Percentiles rank a stretch among this genome's conserved stretches.
Evolutionary conservation across 2,329 filamentous ascomycete species (phyloP).

Genomic region (Talaromyces sp.): DNA sequence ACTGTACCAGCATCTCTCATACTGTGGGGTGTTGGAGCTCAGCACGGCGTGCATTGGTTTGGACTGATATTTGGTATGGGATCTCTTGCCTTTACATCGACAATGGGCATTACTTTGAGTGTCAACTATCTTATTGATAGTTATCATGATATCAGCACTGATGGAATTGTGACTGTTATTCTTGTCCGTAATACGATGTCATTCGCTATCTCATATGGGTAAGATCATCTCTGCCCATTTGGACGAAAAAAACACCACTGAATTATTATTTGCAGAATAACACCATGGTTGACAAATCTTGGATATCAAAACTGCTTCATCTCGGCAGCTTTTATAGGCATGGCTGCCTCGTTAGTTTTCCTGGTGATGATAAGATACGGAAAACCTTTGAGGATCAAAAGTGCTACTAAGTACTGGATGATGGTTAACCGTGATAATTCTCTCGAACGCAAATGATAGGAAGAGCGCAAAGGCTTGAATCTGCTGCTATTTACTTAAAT

Average conservation of each 20-base stretch:
- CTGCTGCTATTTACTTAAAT: background rate
- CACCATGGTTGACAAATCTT: constrained; percentile 44
- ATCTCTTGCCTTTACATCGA: constrained; percentile 39
- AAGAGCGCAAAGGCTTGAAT: background rate
- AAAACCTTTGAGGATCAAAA: constrained; percentile 34
- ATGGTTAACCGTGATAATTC: constrained; percentile 30
- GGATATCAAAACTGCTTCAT: constrained; percentile 49
- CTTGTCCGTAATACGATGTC: constrained; percentile 49
- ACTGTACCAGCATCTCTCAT: constrained; percentile 34
- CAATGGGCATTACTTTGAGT: constrained; percentile 37
- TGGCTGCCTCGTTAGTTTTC: constrained; percentile 37
- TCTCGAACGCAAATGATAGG: background rate
- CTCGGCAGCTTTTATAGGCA: constrained; percentile 37
- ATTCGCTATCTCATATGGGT: constrained; percentile 46
- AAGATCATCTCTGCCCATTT: constrained; percentile 13
- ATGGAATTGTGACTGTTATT: constrained; percentile 44
- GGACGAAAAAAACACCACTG: background rate
- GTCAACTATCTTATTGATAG: constrained; percentile 43
- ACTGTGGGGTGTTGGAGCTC: constrained; percentile 43
- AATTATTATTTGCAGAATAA: constrained; percentile 35
- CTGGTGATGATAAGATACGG: constrained; percentile 41
- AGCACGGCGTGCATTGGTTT: constrained; percentile 32
- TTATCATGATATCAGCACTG: constrained; percentile 40
- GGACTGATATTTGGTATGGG: constrained; percentile 44
- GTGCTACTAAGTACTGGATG: constrained; percentile 37